These are phyloP conservation scores for Fusarium sp. DNA, from an alignment of 2,329 filamentous ascomycete genomes.

Conservation along the genomic window DNA sequence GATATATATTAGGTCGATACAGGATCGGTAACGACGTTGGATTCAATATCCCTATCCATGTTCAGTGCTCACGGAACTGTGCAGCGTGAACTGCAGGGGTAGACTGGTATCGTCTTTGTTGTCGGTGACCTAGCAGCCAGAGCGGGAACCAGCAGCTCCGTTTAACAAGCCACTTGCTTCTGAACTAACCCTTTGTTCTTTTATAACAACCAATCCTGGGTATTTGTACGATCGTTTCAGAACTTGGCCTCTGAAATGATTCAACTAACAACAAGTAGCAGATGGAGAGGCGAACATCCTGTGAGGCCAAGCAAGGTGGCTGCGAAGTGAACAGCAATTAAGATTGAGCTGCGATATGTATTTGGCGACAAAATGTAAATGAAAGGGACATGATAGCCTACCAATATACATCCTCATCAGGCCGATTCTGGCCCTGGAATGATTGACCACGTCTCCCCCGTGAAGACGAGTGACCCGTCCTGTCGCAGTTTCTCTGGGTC, in stretches of 20 bases:
- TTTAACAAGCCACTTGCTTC: rapidly evolving
- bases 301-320: too few species aligned
- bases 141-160: neutral
- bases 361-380: too few species aligned
- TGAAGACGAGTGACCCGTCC: slow-evolving; percentile 39
- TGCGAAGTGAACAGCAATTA: too few species aligned
- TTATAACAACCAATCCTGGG: neutral
- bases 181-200: rapidly evolving
- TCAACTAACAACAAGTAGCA: too few species aligned
- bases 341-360: too few species aligned
- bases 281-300: neutral
- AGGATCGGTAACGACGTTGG: neutral
- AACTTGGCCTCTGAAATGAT: too few species aligned
- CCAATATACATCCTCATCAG: neutral
- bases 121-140: neutral
- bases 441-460: slow-evolving; percentile 29
- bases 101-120: neutral
- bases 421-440: slow-evolving; percentile 9
- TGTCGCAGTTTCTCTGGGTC: slow-evolving; percentile 50
- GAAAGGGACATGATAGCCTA: neutral
- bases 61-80: neutral
- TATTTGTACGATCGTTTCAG: neutral
- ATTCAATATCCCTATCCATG: neutral
- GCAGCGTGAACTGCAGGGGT: neutral
- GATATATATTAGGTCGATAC: neutral